Evolutionary conservation across 768 basidiomycete species (phyloP).

Genomic region (Chalciporus pseudorubinellus): DNA sequence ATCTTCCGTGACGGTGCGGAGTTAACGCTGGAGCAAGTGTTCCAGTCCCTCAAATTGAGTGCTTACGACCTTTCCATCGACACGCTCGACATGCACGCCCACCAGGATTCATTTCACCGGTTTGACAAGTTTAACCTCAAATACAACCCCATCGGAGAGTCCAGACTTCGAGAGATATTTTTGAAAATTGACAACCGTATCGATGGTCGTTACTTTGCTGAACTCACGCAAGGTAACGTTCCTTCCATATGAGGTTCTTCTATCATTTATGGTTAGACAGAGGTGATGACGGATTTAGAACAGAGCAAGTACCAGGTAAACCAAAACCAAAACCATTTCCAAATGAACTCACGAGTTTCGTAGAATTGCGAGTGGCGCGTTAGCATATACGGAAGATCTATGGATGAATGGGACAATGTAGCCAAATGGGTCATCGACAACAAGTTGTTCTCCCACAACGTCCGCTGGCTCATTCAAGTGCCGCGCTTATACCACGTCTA

Average conservation of each 20-base stretch:
- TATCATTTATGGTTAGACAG: conserved; percentile 39
- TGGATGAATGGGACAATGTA: conserved; percentile 94
- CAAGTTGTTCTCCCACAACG: conserved; percentile 94
- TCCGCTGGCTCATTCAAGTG: conserved; percentile 95
- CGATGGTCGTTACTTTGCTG: conserved; percentile 89
- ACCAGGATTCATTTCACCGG: conserved; percentile 96
- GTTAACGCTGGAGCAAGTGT: conserved; percentile 90
- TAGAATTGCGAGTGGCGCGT: conserved; percentile 97
- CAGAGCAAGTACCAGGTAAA: conserved; percentile 96
- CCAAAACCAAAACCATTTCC: background rate
- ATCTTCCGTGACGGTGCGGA: conserved; percentile 92
- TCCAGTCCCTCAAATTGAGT: conserved; percentile 89
- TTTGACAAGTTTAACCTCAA: conserved; percentile 98
- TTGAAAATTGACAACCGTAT: conserved; percentile 97
- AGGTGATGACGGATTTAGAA: conserved; percentile 96
- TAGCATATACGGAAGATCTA: conserved; percentile 85
- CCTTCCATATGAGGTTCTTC: background rate
- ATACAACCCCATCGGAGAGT: conserved; percentile 97
- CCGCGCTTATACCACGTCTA: conserved; percentile 95
- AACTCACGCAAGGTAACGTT: conserved; percentile 78
- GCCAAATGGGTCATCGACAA: conserved; percentile 96
- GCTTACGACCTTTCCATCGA: conserved; percentile 99
- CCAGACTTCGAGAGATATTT: conserved; percentile 93
- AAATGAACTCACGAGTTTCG: background rate
- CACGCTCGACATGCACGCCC: conserved; percentile 99